A percentile compares a stretch with the other conserved stretches of the same genome.
These are phyloP conservation scores for Candolleomyces efflorescens DNA, from an alignment of 768 basidiomycete species.

Conservation along the genomic window DNA sequence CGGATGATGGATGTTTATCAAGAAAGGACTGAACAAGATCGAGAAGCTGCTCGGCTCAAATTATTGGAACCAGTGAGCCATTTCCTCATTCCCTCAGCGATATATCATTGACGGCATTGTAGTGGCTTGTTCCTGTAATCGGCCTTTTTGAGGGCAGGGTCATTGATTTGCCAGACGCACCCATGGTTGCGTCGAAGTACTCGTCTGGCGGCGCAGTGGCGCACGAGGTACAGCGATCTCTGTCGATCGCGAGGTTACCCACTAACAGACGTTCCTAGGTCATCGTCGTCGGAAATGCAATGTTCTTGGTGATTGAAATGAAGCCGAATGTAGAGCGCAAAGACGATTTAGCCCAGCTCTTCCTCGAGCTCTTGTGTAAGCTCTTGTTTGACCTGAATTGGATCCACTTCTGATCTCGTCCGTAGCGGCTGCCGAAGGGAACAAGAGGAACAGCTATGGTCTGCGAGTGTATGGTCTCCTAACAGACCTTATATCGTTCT, in stretches of 20 bases:
- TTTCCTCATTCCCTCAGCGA: conserved; percentile 8
- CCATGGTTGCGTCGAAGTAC: conserved; percentile 5
- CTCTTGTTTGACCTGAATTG: conserved; percentile 9
- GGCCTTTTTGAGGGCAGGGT: conserved; percentile 17
- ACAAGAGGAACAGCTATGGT: conserved; percentile 11
- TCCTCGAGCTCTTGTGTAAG: conserved; percentile 16
- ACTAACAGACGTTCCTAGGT: conserved; percentile 8
- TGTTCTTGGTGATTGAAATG: conserved; percentile 13
- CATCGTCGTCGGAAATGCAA: conserved; percentile 13
- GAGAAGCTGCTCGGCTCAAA: conserved; percentile 15
- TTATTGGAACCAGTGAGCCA: conserved; percentile 15
- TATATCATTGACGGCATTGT: conserved; percentile 3
- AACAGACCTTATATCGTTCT: conserved; percentile 17
- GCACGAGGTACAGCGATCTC: conserved; percentile 13
- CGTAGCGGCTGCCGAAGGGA: conserved; percentile 15
- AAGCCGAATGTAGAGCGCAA: conserved; percentile 7
- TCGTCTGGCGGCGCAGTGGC: conserved; percentile 14
- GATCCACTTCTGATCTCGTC: conserved; percentile 5
- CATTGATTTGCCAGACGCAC: conserved; percentile 15
- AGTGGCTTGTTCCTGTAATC: conserved; percentile 16
- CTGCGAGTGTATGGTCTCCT: conserved; percentile 20
- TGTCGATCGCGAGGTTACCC: conserved; percentile 7
- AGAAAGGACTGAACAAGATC: conserved; percentile 12
- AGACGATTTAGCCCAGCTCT: conserved; percentile 15
- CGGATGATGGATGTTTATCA: conserved; percentile 14